Base-by-base conservation (phyloP, 805 yeast species). In the Schwanniomyces vanrijiae region DNA sequence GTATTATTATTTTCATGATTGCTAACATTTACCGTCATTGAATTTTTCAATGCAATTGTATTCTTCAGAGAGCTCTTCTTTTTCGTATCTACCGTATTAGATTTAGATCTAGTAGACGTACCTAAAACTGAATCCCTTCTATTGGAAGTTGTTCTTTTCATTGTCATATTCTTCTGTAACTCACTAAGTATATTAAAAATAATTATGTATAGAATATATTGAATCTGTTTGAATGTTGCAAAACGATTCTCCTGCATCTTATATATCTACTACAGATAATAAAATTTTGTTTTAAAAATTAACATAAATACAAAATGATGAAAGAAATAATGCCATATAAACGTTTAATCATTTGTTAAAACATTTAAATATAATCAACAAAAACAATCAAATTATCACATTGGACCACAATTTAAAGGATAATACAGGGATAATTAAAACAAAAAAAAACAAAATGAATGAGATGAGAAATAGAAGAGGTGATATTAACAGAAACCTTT, bases 361-460 rank as follows among this genome's bases (percentile, higher is more conserved):
- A 21, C 39, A 37, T 20, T 37, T 37, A 37, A 37, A 4, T 8
- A 37, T 33, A 20, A 37, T 31, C 35, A 31, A 31, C 35, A 31
- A 31, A 31, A 31, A 31, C 39, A 37, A 37, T 37, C 25, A 37
- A 37, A 21, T 20, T 37, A 37, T 37, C 22, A 37, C 25, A 41
- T 25, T 40, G 31, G 29, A 37, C 38, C 28, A 33, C 26, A 33
- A 29, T 45, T 44, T 45, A 37, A 41, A 48, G 19, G 44, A 42
- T 43, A 41, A 20, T 38, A 39, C 46, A 37, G 47, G 47, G 37
- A 42, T 37, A 44, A 40, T 29, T 45, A 40, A 44, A 42, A 48
- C 38, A 49, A 28, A 44, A 37, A 50, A 37, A 50, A 50, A 53
- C 33, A 53, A 55, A 42, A 44, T 37, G 47, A 41, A 37, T 34